Base-by-base conservation (phyloP, 129 eudicot species). In the Deinandra increscens region DNA sequence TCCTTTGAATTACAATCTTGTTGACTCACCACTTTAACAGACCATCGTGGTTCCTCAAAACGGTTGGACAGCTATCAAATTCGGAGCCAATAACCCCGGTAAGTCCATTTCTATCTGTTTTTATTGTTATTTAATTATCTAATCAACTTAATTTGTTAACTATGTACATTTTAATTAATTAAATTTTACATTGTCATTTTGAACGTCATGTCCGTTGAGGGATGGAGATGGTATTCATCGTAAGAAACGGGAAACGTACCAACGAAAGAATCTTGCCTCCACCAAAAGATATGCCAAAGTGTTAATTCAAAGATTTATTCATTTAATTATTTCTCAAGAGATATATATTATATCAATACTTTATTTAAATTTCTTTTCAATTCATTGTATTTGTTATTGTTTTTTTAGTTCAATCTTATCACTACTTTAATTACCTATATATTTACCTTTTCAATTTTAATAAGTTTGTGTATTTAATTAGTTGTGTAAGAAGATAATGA, bases 21-120 rank as follows among this genome's bases (percentile, higher is more conserved):
- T 84, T 9, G 93, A 89, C 41, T 94, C 96, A 41, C 96, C 88
- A 7, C 51, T 70, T 41, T 79, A 69, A 64, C 77, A 89, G 8
- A 89, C 93, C 4, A 75, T 86, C 69, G 76, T 78, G 0, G 94
- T 86, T 53, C 90, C 96, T 9, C 66, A 36, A 19, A 79, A 75
- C 37, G 96, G 89, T 2, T 89, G 94, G 93, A 72, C 93, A 1
- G 84, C 87, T 41, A 80, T 89, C 31, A 77, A 90, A 73, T 89
- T 89, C 76, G 55, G 42, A 64, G 92, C 92, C 1, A 70, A 81
- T 20, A 86, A 86, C 71, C 88, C 93, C 49, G 84, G 86, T 84
- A 78, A 5, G 71, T 73, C 13, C 19, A 56, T 4, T 26, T 26
- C 31, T 26, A 26, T 26, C 1, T 3, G 31, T 26, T 26, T 1